These are phyloP conservation scores for Kalaharituber pfeilii DNA, from an alignment of 2,329 filamentous ascomycete species.

Conservation along the genomic window DNA sequence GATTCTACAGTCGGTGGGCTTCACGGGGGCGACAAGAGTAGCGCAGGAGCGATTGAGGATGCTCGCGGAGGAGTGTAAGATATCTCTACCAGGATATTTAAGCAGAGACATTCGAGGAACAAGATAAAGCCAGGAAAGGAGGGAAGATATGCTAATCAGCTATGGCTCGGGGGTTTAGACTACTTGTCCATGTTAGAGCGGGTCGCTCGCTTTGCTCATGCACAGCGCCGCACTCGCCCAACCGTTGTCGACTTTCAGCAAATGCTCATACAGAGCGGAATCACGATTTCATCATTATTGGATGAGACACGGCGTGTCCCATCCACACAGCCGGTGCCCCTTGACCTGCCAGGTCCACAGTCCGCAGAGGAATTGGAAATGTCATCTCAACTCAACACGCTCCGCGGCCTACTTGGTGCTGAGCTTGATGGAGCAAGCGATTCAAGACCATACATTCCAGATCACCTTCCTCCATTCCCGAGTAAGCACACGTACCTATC, in stretches of 20 bases:
- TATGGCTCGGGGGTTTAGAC: neutral
- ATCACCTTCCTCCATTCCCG: constrained; percentile 44
- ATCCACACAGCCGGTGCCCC: constrained; percentile 11
- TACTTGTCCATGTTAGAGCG: constrained; percentile 16
- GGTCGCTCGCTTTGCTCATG: constrained; percentile 11
- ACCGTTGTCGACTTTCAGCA: constrained; percentile 22
- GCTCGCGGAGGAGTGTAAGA: constrained; percentile 15
- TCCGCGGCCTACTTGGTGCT: constrained; percentile 16
- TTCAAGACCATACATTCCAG: constrained; percentile 37
- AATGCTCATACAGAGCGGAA: constrained; percentile 15
- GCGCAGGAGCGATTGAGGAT: constrained; percentile 13
- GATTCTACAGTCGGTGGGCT: constrained; percentile 14
- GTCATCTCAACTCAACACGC: constrained; percentile 12
- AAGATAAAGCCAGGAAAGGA: neutral
- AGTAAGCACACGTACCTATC: constrained; percentile 46
- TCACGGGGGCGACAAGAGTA: constrained; percentile 9
- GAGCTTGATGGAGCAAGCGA: constrained; percentile 16
- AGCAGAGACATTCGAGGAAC: no score
- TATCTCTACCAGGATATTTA: no score
- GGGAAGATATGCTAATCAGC: neutral
- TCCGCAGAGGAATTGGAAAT: constrained; percentile 1
- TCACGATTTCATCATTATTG: constrained; percentile 14
- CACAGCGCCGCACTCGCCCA: constrained; percentile 21
- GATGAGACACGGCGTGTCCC: constrained; percentile 18
- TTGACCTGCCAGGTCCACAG: constrained; percentile 12